These are phyloP conservation scores for Metschnikowia gruessii DNA, from an alignment of 805 yeast species.

Conservation along the genomic window DNA sequence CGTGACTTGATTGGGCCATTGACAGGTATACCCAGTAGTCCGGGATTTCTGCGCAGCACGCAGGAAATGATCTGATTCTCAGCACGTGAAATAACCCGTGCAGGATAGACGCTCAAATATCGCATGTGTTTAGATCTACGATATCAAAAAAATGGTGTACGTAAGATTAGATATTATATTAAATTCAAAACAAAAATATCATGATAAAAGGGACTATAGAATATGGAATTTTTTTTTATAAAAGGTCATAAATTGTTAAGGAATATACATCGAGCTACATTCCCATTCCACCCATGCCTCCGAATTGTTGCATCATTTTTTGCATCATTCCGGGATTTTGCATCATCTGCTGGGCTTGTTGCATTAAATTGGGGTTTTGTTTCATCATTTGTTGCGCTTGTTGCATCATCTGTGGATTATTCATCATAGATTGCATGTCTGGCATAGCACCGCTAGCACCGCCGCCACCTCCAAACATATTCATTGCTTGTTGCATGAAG, in stretches of 20 bases:
- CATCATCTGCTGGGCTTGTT: slow-evolving; percentile 44
- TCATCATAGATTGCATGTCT: slow-evolving; percentile 40
- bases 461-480: slow-evolving; percentile 52
- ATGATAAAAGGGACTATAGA: no score
- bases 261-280: background rate
- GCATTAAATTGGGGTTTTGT: slow-evolving; percentile 44
- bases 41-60: background rate
- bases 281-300: slow-evolving; percentile 34
- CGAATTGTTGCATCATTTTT: slow-evolving; percentile 66
- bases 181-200: no score
- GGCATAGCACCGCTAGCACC: slow-evolving; percentile 43
- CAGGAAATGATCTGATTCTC: no score
- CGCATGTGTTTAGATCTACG: no score
- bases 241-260: no score
- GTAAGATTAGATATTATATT: no score
- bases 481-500: slow-evolving; percentile 61
- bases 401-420: slow-evolving; percentile 50
- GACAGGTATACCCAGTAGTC: no score
- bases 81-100: no score
- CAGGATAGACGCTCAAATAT: no score
- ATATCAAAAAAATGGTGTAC: no score
- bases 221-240: no score
- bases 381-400: slow-evolving; percentile 49
- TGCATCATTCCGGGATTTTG: slow-evolving; percentile 69
- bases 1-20: no score